phyloP scores from a whole-genome alignment of 192 early-diverging fungal species.

The Coemansia sp. region DNA sequence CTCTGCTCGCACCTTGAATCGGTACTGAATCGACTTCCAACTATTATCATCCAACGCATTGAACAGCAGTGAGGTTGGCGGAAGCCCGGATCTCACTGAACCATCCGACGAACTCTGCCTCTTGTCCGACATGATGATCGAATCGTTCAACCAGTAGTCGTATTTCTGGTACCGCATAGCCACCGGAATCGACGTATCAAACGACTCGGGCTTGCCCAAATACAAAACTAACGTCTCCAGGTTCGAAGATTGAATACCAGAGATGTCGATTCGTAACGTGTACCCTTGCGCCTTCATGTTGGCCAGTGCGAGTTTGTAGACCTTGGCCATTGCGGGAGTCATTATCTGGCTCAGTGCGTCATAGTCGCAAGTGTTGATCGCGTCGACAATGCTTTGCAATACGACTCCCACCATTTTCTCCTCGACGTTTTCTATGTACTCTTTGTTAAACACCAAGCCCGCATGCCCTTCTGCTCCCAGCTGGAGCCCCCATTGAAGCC shows the following conservation, averaged over 20 bases:
- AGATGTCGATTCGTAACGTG: conserved; percentile 10
- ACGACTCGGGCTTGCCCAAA: conserved; percentile 20
- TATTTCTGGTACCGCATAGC: conserved; percentile 1
- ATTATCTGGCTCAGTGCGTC: conserved; percentile 15
- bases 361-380: conserved; percentile 21
- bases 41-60: background rate
- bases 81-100: background rate
- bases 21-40: conserved; percentile 1
- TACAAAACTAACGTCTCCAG: background rate
- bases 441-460: background rate
- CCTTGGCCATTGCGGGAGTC: conserved; percentile 13
- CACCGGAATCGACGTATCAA: conserved; percentile 18
- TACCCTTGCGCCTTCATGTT: conserved; percentile 21
- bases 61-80: background rate
- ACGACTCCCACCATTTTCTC: conserved; percentile 15
- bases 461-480: background rate
- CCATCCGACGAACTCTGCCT: background rate
- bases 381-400: conserved; percentile 8
- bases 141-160: conserved; percentile 6
- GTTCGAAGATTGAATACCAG: background rate
- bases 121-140: background rate
- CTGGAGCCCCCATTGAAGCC: background rate
- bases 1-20: conserved; percentile 15
- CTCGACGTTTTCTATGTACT: conserved; percentile 13
- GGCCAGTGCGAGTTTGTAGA: conserved; percentile 26